Conservation (phyloP, 768 basidiomycete species). For the Calocybe cyanea region DNA sequence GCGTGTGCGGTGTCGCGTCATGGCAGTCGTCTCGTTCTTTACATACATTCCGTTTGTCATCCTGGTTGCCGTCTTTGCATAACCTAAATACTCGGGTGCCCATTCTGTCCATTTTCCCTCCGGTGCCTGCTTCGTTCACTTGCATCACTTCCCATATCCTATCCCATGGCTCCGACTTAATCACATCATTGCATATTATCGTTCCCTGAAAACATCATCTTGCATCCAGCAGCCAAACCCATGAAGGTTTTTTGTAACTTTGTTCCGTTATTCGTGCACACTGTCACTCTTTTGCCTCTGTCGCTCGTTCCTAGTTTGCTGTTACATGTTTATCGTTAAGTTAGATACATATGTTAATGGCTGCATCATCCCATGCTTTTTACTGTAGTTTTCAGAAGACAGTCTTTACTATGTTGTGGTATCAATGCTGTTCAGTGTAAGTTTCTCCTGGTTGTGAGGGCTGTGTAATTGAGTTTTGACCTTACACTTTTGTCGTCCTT, state of each 20-base stretch:
- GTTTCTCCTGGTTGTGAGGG: no score
- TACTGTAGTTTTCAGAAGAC: no score
- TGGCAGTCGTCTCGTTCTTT: slow-evolving; percentile 62
- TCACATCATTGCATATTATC: slow-evolving; percentile 7
- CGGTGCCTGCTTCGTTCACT: not conserved
- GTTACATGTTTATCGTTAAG: slow-evolving; percentile 14
- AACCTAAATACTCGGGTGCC: not conserved
- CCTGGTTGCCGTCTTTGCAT: slow-evolving; percentile 62
- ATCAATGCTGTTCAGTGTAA: no score
- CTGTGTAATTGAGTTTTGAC: no score
- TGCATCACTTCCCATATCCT: not conserved
- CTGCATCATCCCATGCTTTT: slow-evolving; percentile 2
- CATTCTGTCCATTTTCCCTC: not conserved
- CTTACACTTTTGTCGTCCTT: no score
- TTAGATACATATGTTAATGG: slow-evolving; percentile 12
- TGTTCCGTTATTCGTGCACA: not conserved
- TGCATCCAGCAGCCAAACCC: slow-evolving; percentile 2
- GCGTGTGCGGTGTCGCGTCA: slow-evolving; percentile 72
- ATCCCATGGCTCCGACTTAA: not conserved
- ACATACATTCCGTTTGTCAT: slow-evolving; percentile 81
- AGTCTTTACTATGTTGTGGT: no score
- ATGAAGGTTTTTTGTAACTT: not conserved
- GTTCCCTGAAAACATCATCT: not conserved
- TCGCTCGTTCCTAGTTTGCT: slow-evolving; percentile 2
- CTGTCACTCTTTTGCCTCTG: slow-evolving; percentile 7